These are phyloP conservation scores for Zoysia japonica DNA, from an alignment of 176 grass and related monocot genomes.

Conservation along the genomic window DNA sequence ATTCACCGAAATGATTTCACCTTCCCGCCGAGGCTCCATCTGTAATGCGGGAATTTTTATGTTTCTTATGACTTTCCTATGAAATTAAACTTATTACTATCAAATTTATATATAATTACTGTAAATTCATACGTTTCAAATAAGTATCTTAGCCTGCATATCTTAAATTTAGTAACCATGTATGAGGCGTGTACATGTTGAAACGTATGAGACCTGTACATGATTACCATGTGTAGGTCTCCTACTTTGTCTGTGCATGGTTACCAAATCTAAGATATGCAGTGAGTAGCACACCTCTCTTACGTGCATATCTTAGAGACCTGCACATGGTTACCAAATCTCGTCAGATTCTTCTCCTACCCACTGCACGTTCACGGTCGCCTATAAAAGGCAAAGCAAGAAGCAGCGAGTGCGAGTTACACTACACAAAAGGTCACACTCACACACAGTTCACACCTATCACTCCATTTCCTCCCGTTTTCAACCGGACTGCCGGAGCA, in stretches of 20 bases:
- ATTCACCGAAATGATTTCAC: not conserved
- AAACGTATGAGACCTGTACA: too few relatives aligned
- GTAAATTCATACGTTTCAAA: too few relatives aligned
- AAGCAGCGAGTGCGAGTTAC: constrained; percentile 13
- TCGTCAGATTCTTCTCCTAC: constrained; percentile 20
- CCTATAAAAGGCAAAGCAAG: not conserved
- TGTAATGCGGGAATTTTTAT: too few relatives aligned
- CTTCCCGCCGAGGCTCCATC: not conserved
- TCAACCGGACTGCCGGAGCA: not conserved
- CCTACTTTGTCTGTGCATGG: too few relatives aligned
- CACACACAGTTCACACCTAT: not conserved
- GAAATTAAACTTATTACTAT: too few relatives aligned
- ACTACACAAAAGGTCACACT: not conserved
- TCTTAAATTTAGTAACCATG: too few relatives aligned
- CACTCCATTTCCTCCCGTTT: not conserved
- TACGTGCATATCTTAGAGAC: not conserved
- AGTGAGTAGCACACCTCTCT: not conserved
- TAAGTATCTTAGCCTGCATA: too few relatives aligned
- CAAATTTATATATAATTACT: too few relatives aligned
- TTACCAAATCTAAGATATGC: too few relatives aligned
- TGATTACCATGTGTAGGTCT: too few relatives aligned
- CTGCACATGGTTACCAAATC: constrained; percentile 16
- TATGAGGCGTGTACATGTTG: too few relatives aligned
- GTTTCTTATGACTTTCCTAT: too few relatives aligned
- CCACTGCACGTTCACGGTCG: not conserved